A percentile compares a stretch with the other conserved stretches of the same genome.
Evolutionary conservation across 805 yeast species (phyloP).

Genomic region (Komagataella kurtzmanii): DNA sequence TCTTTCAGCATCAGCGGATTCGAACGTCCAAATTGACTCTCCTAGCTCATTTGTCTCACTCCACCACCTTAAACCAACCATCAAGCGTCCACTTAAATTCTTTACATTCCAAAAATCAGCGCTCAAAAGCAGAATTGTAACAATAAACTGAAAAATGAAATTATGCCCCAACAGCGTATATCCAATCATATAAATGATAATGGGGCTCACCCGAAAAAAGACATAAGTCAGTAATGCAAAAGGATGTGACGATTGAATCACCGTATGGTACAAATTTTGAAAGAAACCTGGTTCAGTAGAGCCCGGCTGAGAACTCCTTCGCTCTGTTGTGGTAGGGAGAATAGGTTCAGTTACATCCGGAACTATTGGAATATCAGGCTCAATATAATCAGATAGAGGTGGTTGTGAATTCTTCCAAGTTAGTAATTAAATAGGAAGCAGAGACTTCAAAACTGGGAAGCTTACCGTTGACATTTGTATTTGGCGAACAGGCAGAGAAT

Average conservation of each 20-base stretch:
- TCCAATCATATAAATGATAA: slow-evolving; percentile 60
- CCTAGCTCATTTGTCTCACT: slow-evolving; percentile 63
- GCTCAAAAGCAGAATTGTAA: slow-evolving; percentile 61
- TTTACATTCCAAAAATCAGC: slow-evolving; percentile 93
- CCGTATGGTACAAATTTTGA: slow-evolving; percentile 25
- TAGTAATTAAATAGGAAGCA: not conserved
- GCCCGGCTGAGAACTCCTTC: slow-evolving; percentile 2
- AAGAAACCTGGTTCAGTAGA: not conserved
- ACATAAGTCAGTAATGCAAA: slow-evolving; percentile 58
- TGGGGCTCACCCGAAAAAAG: slow-evolving; percentile 47
- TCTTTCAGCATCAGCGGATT: slow-evolving; percentile 61
- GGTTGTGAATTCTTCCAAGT: not conserved
- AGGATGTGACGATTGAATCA: slow-evolving; percentile 71
- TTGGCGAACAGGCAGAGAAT: not conserved
- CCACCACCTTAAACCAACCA: slow-evolving; percentile 97
- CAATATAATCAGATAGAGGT: not conserved
- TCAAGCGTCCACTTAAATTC: slow-evolving; percentile 76
- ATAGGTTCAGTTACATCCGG: not conserved
- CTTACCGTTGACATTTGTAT: not conserved
- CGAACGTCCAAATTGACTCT: slow-evolving; percentile 76
- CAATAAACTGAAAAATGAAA: slow-evolving; percentile 66
- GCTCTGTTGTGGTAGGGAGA: slow-evolving; percentile 2
- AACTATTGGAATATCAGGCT: not conserved
- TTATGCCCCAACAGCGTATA: slow-evolving; percentile 42
- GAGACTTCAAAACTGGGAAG: not conserved